Conservation (phyloP, 495 filamentous ascomycete genomes). For the Aspergillus wentii region DNA sequence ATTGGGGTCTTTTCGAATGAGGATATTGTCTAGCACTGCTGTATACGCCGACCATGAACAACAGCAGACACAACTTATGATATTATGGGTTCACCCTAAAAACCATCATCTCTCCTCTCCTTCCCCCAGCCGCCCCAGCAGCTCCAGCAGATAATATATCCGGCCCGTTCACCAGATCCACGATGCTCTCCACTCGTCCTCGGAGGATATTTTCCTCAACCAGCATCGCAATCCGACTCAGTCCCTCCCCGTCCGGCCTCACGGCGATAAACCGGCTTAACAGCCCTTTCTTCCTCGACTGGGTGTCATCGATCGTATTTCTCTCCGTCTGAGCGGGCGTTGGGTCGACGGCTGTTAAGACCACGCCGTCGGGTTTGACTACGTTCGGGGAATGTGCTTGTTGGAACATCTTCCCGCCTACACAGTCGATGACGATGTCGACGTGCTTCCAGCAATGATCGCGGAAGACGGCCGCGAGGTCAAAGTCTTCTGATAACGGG, state of each 20-base stretch:
- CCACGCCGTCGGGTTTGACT: constrained; percentile 28
- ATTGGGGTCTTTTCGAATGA: too few species aligned
- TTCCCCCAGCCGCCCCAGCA: constrained; percentile 19
- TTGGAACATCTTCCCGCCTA: constrained; percentile 25
- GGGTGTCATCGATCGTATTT: constrained; percentile 1
- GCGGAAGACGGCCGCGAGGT: constrained; percentile 29
- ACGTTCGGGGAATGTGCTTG: constrained; percentile 28
- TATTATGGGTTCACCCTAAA: constrained; percentile 25
- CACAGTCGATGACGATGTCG: constrained; percentile 38
- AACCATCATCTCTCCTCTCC: constrained; percentile 29
- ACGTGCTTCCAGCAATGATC: constrained; percentile 27
- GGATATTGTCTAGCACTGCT: too few species aligned
- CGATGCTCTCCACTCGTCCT: constrained; percentile 24
- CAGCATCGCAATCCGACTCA: constrained; percentile 26
- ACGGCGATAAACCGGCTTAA: constrained; percentile 33
- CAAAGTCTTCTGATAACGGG: constrained; percentile 14
- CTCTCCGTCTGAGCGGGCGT: constrained; percentile 14
- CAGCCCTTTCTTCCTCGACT: constrained; percentile 19
- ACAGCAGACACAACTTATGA: too few species aligned
- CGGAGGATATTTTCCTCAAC: constrained; percentile 28
- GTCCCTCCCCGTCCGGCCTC: constrained; percentile 27
- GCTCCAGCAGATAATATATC: constrained; percentile 24
- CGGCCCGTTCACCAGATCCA: constrained; percentile 26
- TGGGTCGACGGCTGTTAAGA: constrained; percentile 34
- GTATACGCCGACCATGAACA: too few species aligned